These are phyloP conservation scores for Chytriomyces hyalinus DNA, from an alignment of 192 early-diverging fungal genomes.

Conservation along the genomic window DNA sequence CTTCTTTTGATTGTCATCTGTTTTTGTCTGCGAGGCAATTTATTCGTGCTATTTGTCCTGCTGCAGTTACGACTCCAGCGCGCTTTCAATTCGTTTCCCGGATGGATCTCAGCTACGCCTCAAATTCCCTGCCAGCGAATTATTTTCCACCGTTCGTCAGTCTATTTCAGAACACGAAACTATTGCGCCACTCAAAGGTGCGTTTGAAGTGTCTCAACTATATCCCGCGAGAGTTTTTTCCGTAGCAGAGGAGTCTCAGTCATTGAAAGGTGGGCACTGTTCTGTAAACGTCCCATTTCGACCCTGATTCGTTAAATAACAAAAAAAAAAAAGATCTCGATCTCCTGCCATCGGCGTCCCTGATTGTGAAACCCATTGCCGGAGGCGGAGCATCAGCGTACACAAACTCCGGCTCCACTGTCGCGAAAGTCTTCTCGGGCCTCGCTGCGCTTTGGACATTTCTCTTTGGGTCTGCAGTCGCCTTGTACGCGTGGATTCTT, in stretches of 20 bases:
- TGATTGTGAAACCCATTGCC: slow-evolving; percentile 1
- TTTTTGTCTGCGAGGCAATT: neutral
- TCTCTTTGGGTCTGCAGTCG: no score
- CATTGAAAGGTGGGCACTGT: neutral
- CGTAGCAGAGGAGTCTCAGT: neutral
- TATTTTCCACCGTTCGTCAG: slow-evolving; percentile 7
- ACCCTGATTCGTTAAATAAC: neutral
- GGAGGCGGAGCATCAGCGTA: neutral
- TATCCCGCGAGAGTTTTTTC: slow-evolving; percentile 11
- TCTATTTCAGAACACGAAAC: neutral
- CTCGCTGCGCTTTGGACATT: no score
- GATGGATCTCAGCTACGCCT: neutral
- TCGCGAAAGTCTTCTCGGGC: no score
- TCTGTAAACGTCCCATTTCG: neutral
- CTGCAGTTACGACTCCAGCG: slow-evolving; percentile 5
- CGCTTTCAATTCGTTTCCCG: slow-evolving; percentile 5
- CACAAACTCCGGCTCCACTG: no score
- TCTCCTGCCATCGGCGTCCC: neutral
- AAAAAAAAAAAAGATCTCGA: neutral
- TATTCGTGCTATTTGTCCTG: neutral
- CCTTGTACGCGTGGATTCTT: no score
- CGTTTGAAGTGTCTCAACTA: slow-evolving; percentile 15
- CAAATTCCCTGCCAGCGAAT: slow-evolving; percentile 3
- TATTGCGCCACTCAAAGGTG: neutral
- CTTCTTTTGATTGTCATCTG: neutral